Evolutionary conservation across 805 yeast species (phyloP), one percentile per base, ranked within the genome.

Genomic region (Pichia gijzeniarum): DNA sequence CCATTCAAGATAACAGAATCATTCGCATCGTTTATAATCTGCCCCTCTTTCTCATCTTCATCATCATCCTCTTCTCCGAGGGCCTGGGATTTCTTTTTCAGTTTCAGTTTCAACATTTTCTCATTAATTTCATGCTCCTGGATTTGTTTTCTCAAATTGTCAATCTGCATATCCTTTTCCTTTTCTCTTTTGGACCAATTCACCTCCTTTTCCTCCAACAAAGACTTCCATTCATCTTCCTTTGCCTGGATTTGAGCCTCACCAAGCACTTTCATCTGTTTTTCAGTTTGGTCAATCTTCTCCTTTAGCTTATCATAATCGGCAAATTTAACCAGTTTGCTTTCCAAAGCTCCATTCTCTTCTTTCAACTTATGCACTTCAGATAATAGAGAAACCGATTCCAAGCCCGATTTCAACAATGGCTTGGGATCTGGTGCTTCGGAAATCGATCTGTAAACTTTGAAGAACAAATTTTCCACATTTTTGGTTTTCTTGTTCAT

Each of bases 351-450:
- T 4, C 61, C 59, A 45, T 72, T 74, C 52, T 85, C 85, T 20
- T 68, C 65, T 47, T 72, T 72, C 40, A 85, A 63, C 9, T 63
- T 63, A 3, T 71, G 73, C 6, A 74, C 65, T 43, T 85, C 87
- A 18, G 73, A 68, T 25, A 51, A 31, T 3, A 59, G 50, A 3
- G 73, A 62, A 7, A 83, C 77, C 5, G 86, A 76, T 41, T 81
- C 86, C 22, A 85, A 59, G 1, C 90, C 77, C 33, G 79, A 73
- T 54, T 84, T 85, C 47, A 91, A 66, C 35, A 90, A 63, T 4
- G 95, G 95, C 50, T 74, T 77, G 1, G 98, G 98, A 65, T 91
- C 97, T 0, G 97, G 97, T 0, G 95, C 90, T 61, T 90, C 96
- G 5, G 89, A 86, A 5, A 91, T 67, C 14, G 79, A 70, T 45